Evolutionary conservation across 108 stramenopile genomes (phyloP).

Genomic region (Nitzschia sp.): DNA sequence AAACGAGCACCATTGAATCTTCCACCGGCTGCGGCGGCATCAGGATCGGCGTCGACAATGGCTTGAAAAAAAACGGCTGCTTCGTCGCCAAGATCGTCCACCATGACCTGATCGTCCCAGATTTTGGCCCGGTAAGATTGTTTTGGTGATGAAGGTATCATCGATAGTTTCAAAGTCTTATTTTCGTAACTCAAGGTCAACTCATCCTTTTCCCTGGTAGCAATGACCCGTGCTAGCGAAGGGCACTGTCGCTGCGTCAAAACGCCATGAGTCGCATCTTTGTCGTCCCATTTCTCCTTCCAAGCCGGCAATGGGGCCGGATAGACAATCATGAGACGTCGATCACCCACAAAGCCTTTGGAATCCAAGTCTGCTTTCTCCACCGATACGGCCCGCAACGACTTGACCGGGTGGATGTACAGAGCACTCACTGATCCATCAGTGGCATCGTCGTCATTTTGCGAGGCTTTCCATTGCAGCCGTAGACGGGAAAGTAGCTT

Average conservation of each 20-base stretch:
- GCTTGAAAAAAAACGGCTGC: conserved; percentile 68
- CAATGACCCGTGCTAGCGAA: conserved; percentile 59
- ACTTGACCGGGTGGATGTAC: conserved; percentile 70
- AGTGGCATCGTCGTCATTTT: not conserved
- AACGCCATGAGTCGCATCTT: conserved; percentile 67
- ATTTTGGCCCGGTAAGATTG: conserved; percentile 49
- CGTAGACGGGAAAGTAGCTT: not conserved
- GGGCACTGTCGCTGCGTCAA: conserved; percentile 80
- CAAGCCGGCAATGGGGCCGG: conserved; percentile 48
- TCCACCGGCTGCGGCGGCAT: conserved; percentile 2
- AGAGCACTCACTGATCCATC: conserved; percentile 33
- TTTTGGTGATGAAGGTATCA: conserved; percentile 5
- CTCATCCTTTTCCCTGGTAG: conserved; percentile 10
- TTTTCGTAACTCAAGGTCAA: not conserved
- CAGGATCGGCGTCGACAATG: conserved; percentile 45
- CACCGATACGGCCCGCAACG: conserved; percentile 62
- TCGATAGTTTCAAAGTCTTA: not conserved
- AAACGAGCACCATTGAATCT: conserved; percentile 55
- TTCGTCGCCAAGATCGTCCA: conserved; percentile 77
- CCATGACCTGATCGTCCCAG: conserved; percentile 67
- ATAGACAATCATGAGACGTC: conserved; percentile 75
- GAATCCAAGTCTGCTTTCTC: conserved; percentile 44
- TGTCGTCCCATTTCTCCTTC: conserved; percentile 35
- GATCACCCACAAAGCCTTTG: conserved; percentile 62
- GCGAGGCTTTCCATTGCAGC: conserved; percentile 1